Conservation (phyloP, 2,329 filamentous ascomycete species). For the Penicillium sp. region DNA sequence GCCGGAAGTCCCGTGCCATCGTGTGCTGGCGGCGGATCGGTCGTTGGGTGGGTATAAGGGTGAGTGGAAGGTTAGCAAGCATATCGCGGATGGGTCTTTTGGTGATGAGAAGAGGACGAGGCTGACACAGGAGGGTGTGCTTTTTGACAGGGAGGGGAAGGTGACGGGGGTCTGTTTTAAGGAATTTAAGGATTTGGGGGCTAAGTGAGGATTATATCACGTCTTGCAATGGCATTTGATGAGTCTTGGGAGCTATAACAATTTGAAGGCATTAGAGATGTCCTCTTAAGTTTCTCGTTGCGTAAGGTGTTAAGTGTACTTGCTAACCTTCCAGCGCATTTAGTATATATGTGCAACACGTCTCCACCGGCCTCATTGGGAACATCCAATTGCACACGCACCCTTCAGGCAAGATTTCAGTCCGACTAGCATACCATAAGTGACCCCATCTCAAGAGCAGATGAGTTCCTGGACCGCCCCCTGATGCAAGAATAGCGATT, state of each 20-base stretch:
- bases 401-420: background rate
- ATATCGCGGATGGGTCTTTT: constrained; percentile 29
- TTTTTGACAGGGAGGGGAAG: constrained; percentile 30
- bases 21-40: constrained; percentile 72
- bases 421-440: background rate
- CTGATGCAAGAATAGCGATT: background rate
- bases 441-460: background rate
- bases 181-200: constrained; percentile 26
- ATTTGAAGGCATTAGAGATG: no score
- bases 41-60: constrained; percentile 54
- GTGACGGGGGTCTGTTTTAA: constrained; percentile 32
- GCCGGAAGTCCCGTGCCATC: constrained; percentile 76
- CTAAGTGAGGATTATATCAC: constrained; percentile 13
- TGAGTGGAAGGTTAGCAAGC: constrained; percentile 46
- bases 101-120: constrained; percentile 39
- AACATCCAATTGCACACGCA: no score
- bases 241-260: no score
- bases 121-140: constrained; percentile 36
- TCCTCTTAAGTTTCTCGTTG: no score
- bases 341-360: no score
- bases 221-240: no score
- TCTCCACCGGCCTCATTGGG: no score
- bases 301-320: no score
- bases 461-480: background rate
- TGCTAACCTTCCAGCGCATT: no score